Percentiles rank a stretch among this genome's conserved stretches.
phyloP scores from a whole-genome alignment of 1,139 yeast genomes.

The Waltiozyma solani region DNA sequence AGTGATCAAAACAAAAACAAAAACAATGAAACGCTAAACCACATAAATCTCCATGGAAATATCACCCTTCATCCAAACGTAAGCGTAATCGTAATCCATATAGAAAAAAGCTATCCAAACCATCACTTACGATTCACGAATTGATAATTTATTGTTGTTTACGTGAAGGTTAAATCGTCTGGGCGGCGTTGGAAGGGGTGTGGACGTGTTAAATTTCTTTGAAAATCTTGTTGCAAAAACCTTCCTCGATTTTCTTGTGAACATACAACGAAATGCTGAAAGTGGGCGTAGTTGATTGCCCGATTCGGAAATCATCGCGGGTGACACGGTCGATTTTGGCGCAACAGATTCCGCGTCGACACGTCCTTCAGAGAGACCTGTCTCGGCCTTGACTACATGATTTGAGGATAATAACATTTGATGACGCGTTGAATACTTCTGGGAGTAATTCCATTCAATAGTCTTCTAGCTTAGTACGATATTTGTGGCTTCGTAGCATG shows the following conservation, averaged over 20 bases:
- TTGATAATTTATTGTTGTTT: neutral
- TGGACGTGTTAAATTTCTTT: constrained; percentile 11
- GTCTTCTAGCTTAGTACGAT: no score
- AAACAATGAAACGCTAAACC: no score
- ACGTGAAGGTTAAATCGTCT: neutral
- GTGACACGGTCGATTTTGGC: neutral
- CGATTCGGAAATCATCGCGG: neutral
- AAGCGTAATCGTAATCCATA: neutral
- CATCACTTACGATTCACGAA: neutral
- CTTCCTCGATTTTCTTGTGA: neutral
- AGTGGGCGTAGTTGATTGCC: neutral
- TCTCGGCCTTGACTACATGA: no score
- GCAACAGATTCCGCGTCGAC: no score
- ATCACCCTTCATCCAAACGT: no score
- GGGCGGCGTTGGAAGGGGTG: constrained; percentile 7
- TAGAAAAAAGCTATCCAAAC: neutral
- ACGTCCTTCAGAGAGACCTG: no score
- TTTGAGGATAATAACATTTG: no score
- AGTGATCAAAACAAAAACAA: no score
- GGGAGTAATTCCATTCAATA: no score
- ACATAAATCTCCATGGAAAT: no score
- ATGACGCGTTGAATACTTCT: no score
- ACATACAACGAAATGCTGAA: neutral
- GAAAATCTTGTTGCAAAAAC: constrained; percentile 1
- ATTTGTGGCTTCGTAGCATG: no score